phyloP scores from a whole-genome alignment of 2,329 filamentous ascomycete species.

The Colletotrichum lini region DNA sequence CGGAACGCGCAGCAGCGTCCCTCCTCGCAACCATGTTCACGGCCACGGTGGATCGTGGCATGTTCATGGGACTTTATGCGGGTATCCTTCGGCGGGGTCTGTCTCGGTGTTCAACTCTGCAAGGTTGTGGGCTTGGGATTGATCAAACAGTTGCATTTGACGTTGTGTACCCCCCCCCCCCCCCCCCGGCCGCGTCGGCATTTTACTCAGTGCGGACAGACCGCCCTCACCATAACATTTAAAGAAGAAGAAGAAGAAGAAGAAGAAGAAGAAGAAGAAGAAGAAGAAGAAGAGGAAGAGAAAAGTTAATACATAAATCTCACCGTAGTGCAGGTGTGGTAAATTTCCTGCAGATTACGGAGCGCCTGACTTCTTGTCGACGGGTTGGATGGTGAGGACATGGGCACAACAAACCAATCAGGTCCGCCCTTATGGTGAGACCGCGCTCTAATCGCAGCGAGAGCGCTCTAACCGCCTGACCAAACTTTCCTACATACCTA shows the following conservation, averaged over 20 bases:
- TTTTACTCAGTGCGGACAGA: not conserved
- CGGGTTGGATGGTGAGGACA: not conserved
- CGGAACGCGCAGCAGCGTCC: not conserved
- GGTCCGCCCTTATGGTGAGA: not conserved
- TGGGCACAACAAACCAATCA: not conserved
- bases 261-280: too few relatives aligned
- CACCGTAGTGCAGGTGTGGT: not conserved
- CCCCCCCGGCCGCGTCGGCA: not conserved
- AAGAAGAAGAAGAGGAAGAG: too few relatives aligned
- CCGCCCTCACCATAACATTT: not conserved
- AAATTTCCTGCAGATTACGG: not conserved
- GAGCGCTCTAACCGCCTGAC: not conserved
- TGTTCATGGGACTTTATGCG: not conserved
- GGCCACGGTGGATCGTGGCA: not conserved
- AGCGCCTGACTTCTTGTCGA: not conserved
- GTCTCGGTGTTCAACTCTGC: not conserved
- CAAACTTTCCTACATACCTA: not conserved
- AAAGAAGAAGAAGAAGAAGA: not conserved
- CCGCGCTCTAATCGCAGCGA: too few relatives aligned
- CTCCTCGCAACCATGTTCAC: not conserved
- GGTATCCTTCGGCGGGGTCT: constrained; percentile 9
- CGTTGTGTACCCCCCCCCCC: not conserved
- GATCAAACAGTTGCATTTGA: constrained; percentile 27
- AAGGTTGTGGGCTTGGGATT: not conserved
- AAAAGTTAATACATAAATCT: not conserved